A percentile compares a stretch with the other conserved stretches of the same genome.
Conservation (phyloP, 306 rosid genomes). For the Sesbania bispinosa region DNA sequence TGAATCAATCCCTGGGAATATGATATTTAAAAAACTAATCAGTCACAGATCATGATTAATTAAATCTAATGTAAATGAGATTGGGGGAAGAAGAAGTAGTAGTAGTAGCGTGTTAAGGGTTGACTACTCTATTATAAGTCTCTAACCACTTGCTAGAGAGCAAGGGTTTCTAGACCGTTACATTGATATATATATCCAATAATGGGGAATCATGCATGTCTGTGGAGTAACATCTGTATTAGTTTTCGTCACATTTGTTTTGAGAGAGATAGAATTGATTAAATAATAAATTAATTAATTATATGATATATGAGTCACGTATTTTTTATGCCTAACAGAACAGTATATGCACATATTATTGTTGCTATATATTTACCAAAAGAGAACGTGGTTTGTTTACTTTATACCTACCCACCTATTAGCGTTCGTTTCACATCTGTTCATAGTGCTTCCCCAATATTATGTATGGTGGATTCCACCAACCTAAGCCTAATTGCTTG, state of each 20-base stretch:
- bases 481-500: conserved; percentile 33
- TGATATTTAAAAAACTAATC: not conserved
- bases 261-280: not conserved
- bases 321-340: no score
- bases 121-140: no score
- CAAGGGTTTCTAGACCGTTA: no score
- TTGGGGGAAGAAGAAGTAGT: no score
- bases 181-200: no score
- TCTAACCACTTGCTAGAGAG: no score
- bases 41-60: no score
- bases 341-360: not conserved
- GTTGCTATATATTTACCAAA: conserved; percentile 4
- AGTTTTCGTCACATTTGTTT: not conserved
- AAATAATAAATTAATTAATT: no score
- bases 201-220: not conserved
- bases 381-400: conserved; percentile 14
- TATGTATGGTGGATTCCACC: conserved; percentile 65
- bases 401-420: conserved; percentile 31
- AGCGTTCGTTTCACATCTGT: conserved; percentile 11
- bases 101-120: no score
- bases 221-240: not conserved
- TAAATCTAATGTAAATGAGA: no score
- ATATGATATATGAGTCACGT: not conserved
- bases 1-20: conserved; percentile 17
- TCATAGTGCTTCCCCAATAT: conserved; percentile 38